These are phyloP conservation scores for Picea sitchensis DNA, from an alignment of 75 land plant species.

Conservation along the genomic window DNA sequence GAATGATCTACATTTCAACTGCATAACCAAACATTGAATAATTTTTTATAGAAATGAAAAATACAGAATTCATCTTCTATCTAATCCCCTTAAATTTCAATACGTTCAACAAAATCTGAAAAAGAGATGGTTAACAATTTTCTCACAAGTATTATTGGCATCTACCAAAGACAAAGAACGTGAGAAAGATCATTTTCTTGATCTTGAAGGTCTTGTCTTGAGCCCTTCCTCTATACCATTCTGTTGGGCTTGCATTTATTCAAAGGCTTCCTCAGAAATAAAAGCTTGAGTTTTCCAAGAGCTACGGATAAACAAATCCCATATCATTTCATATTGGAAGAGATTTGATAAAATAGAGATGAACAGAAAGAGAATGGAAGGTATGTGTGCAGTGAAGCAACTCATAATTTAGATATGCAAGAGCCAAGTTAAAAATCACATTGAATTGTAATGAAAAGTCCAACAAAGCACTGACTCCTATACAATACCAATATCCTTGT, in stretches of 20 bases:
- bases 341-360: no score
- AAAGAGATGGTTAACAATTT: conserved; percentile 2
- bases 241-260: conserved; percentile 35
- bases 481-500: conserved; percentile 19
- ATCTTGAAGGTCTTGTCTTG: conserved; percentile 26
- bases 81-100: neutral
- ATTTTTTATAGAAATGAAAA: neutral
- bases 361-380: no score
- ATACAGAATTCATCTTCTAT: neutral
- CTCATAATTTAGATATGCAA: conserved; percentile 18
- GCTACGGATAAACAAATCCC: conserved; percentile 27
- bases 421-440: conserved; percentile 3
- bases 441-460: conserved; percentile 14
- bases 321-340: no score
- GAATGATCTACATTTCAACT: neutral
- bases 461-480: conserved; percentile 11
- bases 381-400: neutral
- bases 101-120: conserved; percentile 30
- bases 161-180: no score
- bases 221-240: conserved; percentile 21
- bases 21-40: neutral
- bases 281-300: conserved; percentile 60
- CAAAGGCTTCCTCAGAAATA: conserved; percentile 53
- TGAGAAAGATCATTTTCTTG: no score
- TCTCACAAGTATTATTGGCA: no score